Evolutionary conservation across 2,329 filamentous ascomycete genomes (phyloP).

Genomic region (Diaporthe helianthi): DNA sequence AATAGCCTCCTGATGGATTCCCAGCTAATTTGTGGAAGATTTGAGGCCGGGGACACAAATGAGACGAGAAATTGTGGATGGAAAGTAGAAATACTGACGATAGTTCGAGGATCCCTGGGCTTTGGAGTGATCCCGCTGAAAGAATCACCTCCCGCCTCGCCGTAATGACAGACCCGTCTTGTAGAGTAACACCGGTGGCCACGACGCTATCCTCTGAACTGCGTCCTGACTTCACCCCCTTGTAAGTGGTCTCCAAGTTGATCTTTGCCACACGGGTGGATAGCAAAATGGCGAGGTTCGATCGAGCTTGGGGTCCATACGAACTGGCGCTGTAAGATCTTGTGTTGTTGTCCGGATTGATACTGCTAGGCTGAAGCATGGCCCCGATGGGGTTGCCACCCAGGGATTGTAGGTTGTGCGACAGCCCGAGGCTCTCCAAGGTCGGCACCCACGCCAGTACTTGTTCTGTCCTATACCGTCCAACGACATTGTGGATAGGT

Average conservation of each 20-base stretch:
- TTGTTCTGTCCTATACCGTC: slow-evolving; percentile 51
- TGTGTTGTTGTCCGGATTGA: slow-evolving; percentile 54
- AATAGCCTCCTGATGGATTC: not conserved
- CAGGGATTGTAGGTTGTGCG: slow-evolving; percentile 52
- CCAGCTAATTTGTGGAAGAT: not conserved
- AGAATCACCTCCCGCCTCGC: slow-evolving; percentile 52
- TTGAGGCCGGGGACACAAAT: not conserved
- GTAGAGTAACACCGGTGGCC: slow-evolving; percentile 39
- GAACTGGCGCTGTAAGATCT: slow-evolving; percentile 55
- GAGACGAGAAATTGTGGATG: not conserved
- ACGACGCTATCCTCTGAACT: slow-evolving; percentile 28
- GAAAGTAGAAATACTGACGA: slow-evolving; percentile 35
- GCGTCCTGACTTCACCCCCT: not conserved
- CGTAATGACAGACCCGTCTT: slow-evolving; percentile 40
- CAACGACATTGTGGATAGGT: slow-evolving; percentile 43
- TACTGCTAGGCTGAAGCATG: slow-evolving; percentile 56
- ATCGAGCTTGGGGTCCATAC: slow-evolving; percentile 50
- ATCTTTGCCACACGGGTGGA: slow-evolving; percentile 48
- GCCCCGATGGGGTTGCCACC: slow-evolving; percentile 58
- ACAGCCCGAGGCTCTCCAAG: slow-evolving; percentile 52
- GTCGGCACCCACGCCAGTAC: slow-evolving; percentile 53
- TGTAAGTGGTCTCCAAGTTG: slow-evolving; percentile 41
- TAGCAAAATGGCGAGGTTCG: slow-evolving; percentile 51
- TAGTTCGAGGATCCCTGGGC: slow-evolving; percentile 45
- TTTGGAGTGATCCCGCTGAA: slow-evolving; percentile 51